Evolutionary conservation across 345 rosid species (phyloP).

Genomic region (Jatropha curcas): DNA sequence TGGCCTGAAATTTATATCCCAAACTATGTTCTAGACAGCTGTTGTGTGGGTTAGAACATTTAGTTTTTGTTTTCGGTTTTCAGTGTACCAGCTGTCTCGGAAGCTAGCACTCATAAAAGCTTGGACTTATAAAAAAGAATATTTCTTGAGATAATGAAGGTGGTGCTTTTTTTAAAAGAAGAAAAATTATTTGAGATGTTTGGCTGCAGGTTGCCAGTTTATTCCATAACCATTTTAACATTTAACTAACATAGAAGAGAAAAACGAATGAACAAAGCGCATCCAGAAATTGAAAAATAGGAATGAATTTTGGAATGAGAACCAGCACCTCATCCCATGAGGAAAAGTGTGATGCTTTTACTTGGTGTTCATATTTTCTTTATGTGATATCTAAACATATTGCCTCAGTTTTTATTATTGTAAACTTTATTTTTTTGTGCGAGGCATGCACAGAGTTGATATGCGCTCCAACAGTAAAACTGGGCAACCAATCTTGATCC

Average conservation of each 20-base stretch:
- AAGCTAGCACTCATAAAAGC: too few relatives aligned
- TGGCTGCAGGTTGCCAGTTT: not conserved
- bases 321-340: not conserved
- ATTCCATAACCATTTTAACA: not conserved
- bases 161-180: too few relatives aligned
- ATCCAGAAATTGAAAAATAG: not conserved
- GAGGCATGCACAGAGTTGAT: constrained; percentile 60
- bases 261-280: not conserved
- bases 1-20: not conserved
- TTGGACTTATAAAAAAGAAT: too few relatives aligned
- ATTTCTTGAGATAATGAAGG: too few relatives aligned
- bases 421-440: too few relatives aligned
- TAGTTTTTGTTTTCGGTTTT: not conserved
- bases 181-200: not conserved
- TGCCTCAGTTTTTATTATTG: not conserved
- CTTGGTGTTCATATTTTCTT: not conserved
- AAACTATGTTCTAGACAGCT: not conserved
- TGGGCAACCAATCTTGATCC: constrained; percentile 70
- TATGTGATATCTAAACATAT: not conserved
- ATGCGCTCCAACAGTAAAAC: constrained; percentile 57
- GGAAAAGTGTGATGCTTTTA: not conserved
- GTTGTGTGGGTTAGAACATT: not conserved
- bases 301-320: not conserved
- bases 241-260: too few relatives aligned
- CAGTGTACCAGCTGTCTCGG: too few relatives aligned